A percentile compares a stretch with the other conserved stretches of the same genome.
phyloP scores from a whole-genome alignment of 2,329 filamentous ascomycete species.

The Fusarium goolgardi region DNA sequence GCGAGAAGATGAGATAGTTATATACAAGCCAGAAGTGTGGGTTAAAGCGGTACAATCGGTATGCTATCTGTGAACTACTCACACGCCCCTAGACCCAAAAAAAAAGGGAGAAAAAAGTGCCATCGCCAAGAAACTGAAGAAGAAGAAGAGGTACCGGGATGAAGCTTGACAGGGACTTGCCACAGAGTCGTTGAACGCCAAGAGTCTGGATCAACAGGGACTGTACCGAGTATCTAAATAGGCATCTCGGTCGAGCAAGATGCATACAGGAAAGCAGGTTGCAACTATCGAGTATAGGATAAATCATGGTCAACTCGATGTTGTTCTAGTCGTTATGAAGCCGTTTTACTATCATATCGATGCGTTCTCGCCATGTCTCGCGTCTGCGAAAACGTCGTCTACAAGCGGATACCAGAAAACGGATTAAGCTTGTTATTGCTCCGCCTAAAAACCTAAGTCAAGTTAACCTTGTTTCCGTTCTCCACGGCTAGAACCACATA shows the following conservation, averaged over 20 bases:
- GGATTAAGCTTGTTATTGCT: conserved; percentile 15
- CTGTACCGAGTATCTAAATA: conserved; percentile 1
- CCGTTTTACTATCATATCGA: not conserved
- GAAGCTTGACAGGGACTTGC: conserved; percentile 24
- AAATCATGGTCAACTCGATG: too few species aligned
- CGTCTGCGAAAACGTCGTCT: not conserved
- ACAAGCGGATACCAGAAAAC: conserved; percentile 3
- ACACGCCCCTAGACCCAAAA: conserved; percentile 16
- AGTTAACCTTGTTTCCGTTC: conserved; percentile 18
- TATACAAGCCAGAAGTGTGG: conserved; percentile 20
- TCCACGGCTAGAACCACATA: conserved; percentile 10
- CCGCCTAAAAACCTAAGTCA: not conserved
- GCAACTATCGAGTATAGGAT: not conserved
- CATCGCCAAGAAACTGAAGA: conserved; percentile 29
- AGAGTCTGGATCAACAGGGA: conserved; percentile 35
- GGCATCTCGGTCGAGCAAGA: not conserved
- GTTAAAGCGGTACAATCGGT: not conserved
- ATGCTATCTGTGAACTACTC: conserved; percentile 4
- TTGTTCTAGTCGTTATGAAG: not conserved
- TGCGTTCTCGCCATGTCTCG: not conserved
- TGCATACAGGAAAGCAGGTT: not conserved
- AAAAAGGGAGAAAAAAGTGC: conserved; percentile 13
- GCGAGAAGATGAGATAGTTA: conserved; percentile 14
- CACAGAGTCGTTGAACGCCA: conserved; percentile 23
- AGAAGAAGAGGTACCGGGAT: conserved; percentile 5